Conservation (phyloP, 2,329 filamentous ascomycete genomes). For the Lecanosticta acicola region DNA sequence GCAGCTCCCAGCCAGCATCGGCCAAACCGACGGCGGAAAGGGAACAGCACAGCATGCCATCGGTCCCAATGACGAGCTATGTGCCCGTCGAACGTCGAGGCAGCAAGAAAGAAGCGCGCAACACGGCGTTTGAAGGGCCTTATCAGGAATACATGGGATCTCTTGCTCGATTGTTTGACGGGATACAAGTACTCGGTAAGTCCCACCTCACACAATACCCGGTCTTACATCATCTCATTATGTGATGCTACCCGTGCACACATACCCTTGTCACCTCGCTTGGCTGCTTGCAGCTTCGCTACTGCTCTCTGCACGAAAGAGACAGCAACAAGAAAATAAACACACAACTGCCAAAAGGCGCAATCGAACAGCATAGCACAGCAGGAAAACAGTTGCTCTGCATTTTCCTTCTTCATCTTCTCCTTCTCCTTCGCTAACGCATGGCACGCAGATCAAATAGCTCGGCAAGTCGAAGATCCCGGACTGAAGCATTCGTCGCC, state of each 20-base stretch:
- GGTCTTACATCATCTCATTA: neutral
- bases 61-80: slow-evolving; percentile 61
- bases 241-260: neutral
- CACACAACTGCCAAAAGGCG: too few species aligned
- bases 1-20: slow-evolving; percentile 6
- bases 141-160: slow-evolving; percentile 88
- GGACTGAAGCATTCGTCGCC: slow-evolving; percentile 85
- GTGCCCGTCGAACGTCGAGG: slow-evolving; percentile 53
- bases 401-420: slow-evolving; percentile 1
- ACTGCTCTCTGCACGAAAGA: neutral
- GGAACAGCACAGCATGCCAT: slow-evolving; percentile 53
- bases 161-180: slow-evolving; percentile 84
- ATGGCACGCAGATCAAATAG: slow-evolving; percentile 72
- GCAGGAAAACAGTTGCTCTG: too few species aligned
- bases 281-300: neutral
- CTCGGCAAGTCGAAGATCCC: slow-evolving; percentile 90
- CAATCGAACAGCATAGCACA: too few species aligned
- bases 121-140: slow-evolving; percentile 70
- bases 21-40: slow-evolving; percentile 37
- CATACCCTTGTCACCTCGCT: slow-evolving; percentile 6
- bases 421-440: slow-evolving; percentile 7
- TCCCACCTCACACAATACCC: slow-evolving; percentile 1
- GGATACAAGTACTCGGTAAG: slow-evolving; percentile 85
- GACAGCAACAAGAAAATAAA: too few species aligned
- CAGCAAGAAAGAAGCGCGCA: slow-evolving; percentile 51